Conservation (phyloP, 2,329 filamentous ascomycete genomes). For the Penicillium sclerotiorum region DNA sequence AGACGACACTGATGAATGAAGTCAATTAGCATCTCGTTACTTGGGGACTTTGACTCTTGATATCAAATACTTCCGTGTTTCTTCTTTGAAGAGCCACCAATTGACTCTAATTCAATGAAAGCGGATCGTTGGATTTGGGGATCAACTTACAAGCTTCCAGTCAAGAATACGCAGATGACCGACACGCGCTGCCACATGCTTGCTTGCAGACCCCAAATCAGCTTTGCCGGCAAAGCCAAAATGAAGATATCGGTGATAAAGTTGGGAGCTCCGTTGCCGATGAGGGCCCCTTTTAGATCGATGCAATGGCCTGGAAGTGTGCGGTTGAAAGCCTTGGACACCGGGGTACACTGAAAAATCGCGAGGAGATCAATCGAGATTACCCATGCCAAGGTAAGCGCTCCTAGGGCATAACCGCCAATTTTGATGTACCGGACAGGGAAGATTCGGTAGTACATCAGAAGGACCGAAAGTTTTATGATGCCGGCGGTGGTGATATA, state of each 20-base stretch:
- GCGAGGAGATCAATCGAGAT: not conserved
- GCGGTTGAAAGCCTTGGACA: not conserved
- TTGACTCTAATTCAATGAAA: too few relatives aligned
- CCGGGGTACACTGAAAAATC: constrained; percentile 2
- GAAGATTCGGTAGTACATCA: constrained; percentile 5
- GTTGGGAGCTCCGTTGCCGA: not conserved
- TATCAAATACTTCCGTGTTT: not conserved
- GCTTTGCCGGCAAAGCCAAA: not conserved
- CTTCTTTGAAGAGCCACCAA: not conserved
- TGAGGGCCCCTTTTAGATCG: not conserved
- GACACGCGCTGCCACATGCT: constrained; percentile 1
- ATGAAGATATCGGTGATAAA: constrained; percentile 3
- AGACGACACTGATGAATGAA: not conserved
- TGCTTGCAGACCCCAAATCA: constrained; percentile 5
- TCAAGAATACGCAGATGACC: constrained; percentile 1
- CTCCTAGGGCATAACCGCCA: not conserved
- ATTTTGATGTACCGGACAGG: not conserved
- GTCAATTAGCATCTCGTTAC: not conserved
- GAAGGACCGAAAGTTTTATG: constrained; percentile 1
- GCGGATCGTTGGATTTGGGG: not conserved
- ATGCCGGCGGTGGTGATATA: constrained; percentile 4
- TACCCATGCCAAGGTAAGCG: not conserved
- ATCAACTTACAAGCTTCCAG: constrained; percentile 3
- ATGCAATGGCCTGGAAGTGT: constrained; percentile 1
- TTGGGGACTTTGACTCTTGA: not conserved